Base-by-base conservation (phyloP, 768 basidiomycete genomes). In the Daedalea quercina region DNA sequence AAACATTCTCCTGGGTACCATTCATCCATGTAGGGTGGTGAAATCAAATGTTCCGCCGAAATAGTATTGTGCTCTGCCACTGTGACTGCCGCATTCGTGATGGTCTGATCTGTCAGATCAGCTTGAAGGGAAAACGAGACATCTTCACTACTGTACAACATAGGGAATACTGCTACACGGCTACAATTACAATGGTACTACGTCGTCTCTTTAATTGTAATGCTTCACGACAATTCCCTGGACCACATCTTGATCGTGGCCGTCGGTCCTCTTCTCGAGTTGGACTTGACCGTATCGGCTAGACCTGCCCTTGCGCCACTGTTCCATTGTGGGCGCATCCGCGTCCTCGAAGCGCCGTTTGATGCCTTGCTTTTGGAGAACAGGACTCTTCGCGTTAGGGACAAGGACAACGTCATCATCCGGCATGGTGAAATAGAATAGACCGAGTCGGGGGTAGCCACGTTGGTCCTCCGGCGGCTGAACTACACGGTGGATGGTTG, bases 401-500 rank as follows among this genome's bases (percentile, higher is more conserved):
- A 54, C 47, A 15, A 72, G 61, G 17, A 44, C 52, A 23, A 65
- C 59, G 23, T 65, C 60, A 55, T 70, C 65, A 47, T 66, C 59
- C 17, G 68, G 61, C 52, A 69, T 64, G 11, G 60, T 56, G 60
- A 72, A 72, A 60, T 70, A 72, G 60, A 64, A 63, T 9, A 67
- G 53, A 3, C 70, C 70, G 17, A 72, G 67, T 20, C 70, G 68
- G 22, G 57, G 59, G 56, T 64, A 61, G 6, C 61, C 60, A 1
- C 62, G 65, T 55, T 71, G 70, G 53, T 70, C 69, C 15, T 40
- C 26, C 0, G 70, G 70, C 12, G 70, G 70, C 37, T 69, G 68
- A 19, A 68, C 52, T 28, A 71, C 70, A 33, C 70, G 68, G 52
- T 70, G 70, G 34, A 71, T 64, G 2, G 70, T 70, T 3, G 66